A percentile compares a stretch with the other conserved stretches of the same genome.
These are phyloP conservation scores for Globisporangium orthogonon DNA, from an alignment of 352 stramenopile species.

Conservation along the genomic window DNA sequence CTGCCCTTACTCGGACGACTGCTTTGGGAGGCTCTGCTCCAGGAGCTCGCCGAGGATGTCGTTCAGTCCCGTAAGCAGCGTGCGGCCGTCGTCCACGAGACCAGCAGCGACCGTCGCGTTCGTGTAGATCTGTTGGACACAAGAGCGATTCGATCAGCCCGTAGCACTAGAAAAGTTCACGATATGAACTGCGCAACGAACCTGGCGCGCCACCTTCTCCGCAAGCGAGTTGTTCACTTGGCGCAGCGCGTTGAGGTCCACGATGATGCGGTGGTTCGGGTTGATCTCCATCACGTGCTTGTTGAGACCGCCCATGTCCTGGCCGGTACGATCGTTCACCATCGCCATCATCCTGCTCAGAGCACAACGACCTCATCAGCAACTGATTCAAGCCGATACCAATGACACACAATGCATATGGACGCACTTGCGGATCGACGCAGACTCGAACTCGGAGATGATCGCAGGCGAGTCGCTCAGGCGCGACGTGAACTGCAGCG, in stretches of 20 bases:
- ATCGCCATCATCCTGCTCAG: conserved; percentile 95
- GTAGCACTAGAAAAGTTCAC: neutral
- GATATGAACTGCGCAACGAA: conserved; percentile 12
- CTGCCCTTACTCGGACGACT: conserved; percentile 24
- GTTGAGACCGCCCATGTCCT: conserved; percentile 37
- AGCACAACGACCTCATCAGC: conserved; percentile 2
- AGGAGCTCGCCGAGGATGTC: conserved; percentile 90
- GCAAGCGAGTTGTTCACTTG: conserved; percentile 79
- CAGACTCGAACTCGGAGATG: conserved; percentile 98
- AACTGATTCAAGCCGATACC: neutral
- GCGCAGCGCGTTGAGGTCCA: conserved; percentile 88
- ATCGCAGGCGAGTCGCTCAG: conserved; percentile 97
- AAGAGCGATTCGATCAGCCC: conserved; percentile 15
- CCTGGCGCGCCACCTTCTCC: conserved; percentile 78
- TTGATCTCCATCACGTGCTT: conserved; percentile 99
- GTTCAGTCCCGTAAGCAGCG: conserved; percentile 96
- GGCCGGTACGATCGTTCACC: conserved; percentile 85
- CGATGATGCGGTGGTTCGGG: conserved; percentile 95
- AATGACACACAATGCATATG: neutral
- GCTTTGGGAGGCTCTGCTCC: conserved; percentile 49
- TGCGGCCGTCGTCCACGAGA: conserved; percentile 96
- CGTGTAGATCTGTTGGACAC: conserved; percentile 93
- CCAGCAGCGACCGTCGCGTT: conserved; percentile 98
- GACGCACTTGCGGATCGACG: conserved; percentile 90
- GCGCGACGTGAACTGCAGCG: conserved; percentile 70